phyloP scores from a whole-genome alignment of 129 eudicot species.

The Chrysanthemum lavandulifolium region DNA sequence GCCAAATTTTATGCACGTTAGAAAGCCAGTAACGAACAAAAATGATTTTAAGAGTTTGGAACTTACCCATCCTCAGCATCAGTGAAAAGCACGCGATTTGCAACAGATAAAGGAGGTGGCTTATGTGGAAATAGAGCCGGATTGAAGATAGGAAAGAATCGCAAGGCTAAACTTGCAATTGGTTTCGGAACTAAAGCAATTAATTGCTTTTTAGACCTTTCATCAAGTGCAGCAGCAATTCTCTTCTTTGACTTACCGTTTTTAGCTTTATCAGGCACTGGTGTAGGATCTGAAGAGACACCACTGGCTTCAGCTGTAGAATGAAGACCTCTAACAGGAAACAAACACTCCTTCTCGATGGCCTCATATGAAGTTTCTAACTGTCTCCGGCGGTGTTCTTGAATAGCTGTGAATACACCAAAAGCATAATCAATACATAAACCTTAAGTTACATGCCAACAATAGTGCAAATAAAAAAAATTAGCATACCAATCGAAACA shows the following conservation, averaged over 20 bases:
- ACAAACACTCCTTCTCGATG: conserved; percentile 63
- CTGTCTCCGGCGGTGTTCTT: conserved; percentile 49
- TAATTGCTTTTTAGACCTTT: conserved; percentile 65
- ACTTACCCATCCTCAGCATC: conserved; percentile 96
- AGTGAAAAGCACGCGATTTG: conserved; percentile 89
- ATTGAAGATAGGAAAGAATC: conserved; percentile 75
- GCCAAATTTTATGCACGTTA: too few species aligned
- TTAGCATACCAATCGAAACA: conserved; percentile 62
- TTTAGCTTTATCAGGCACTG: conserved; percentile 24
- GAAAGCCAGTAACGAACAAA: neutral
- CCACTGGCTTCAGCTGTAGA: conserved; percentile 37
- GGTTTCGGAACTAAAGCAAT: conserved; percentile 83
- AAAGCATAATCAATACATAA: conserved; percentile 15
- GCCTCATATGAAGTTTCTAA: conserved; percentile 45
- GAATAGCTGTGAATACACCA: conserved; percentile 55
- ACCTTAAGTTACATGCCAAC: conserved; percentile 13
- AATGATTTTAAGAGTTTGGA: conserved; percentile 19
- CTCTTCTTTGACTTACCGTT: conserved; percentile 56
- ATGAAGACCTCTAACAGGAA: conserved; percentile 44
- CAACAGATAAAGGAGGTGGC: conserved; percentile 73
- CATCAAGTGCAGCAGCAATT: conserved; percentile 77
- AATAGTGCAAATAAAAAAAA: conserved; percentile 7
- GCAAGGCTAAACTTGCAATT: conserved; percentile 68
- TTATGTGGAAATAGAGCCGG: conserved; percentile 90
- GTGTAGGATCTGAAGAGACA: too few species aligned